Conservation (phyloP, 2,329 filamentous ascomycete genomes). For the Fusarium sp. region DNA sequence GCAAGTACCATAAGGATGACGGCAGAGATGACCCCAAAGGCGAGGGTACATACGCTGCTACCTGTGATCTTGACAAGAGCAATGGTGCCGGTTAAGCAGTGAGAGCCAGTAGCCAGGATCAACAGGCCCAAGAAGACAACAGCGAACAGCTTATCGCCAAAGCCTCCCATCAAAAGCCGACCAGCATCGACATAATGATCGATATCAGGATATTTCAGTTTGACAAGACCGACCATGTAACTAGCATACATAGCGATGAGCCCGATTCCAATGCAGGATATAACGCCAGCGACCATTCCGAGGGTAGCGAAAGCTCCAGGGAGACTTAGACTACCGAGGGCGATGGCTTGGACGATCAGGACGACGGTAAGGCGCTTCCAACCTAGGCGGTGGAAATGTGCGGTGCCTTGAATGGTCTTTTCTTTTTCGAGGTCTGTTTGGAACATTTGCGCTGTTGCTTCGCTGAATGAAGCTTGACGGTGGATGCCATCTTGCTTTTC, state of each 20-base stretch:
- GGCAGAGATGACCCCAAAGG: conserved; percentile 59
- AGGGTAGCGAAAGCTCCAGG: conserved; percentile 63
- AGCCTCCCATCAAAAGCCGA: conserved; percentile 67
- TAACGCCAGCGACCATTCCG: conserved; percentile 63
- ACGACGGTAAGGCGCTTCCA: conserved; percentile 58
- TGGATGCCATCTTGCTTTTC: not conserved
- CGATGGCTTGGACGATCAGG: conserved; percentile 67
- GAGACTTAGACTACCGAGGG: conserved; percentile 63
- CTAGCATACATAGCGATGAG: conserved; percentile 61
- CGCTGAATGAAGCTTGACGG: not conserved
- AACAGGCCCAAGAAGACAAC: conserved; percentile 71
- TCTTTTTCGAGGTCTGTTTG: conserved; percentile 57
- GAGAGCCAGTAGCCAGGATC: conserved; percentile 76
- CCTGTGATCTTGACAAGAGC: conserved; percentile 73
- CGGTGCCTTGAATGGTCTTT: conserved; percentile 58
- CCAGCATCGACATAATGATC: conserved; percentile 76
- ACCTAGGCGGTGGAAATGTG: conserved; percentile 58
- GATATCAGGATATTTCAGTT: conserved; percentile 65
- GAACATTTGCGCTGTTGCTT: not conserved
- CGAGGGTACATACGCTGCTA: conserved; percentile 61
- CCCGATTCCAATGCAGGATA: conserved; percentile 56
- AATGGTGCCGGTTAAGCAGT: conserved; percentile 77
- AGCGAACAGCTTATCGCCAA: conserved; percentile 68
- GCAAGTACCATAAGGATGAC: conserved; percentile 59
- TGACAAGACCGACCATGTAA: conserved; percentile 60